Percentiles rank a stretch among this genome's conserved stretches.
phyloP scores from a whole-genome alignment of 495 filamentous ascomycete species.

The Eremomyces bilateralis region DNA sequence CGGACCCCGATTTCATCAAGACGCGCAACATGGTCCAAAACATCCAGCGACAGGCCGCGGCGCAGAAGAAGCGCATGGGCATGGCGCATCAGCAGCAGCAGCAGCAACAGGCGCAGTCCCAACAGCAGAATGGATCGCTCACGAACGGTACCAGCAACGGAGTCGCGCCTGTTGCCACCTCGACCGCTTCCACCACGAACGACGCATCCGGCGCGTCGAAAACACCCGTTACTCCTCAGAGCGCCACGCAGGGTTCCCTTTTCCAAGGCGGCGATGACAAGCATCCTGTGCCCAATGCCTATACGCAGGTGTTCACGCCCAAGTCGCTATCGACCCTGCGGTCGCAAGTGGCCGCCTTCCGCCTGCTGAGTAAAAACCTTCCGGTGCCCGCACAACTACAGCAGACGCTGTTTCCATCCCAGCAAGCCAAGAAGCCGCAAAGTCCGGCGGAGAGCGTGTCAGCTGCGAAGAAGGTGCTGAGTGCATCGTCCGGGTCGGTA shows the following conservation, averaged over 20 bases:
- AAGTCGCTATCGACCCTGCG: constrained; percentile 50
- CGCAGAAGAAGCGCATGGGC: constrained; percentile 27
- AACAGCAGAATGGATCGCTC: constrained; percentile 21
- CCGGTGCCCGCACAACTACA: constrained; percentile 53
- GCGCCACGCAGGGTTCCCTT: constrained; percentile 6
- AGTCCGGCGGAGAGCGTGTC: constrained; percentile 33
- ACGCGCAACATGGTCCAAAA: constrained; percentile 40
- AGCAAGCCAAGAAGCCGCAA: constrained; percentile 39
- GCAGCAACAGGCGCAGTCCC: constrained; percentile 17
- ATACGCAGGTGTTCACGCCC: constrained; percentile 35
- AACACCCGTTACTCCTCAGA: constrained; percentile 3
- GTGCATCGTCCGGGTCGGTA: no score
- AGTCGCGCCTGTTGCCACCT: constrained; percentile 18
- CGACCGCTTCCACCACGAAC: constrained; percentile 5
- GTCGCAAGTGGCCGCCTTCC: constrained; percentile 66
- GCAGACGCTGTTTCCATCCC: constrained; percentile 51
- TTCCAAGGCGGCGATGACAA: no score
- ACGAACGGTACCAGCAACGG: constrained; percentile 23
- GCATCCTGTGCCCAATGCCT: no score
- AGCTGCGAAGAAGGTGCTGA: constrained; percentile 22
- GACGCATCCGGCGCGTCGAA: background rate
- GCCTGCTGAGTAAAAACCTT: constrained; percentile 56
- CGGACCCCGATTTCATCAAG: constrained; percentile 64
- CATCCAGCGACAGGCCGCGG: constrained; percentile 38
- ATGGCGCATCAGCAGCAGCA: constrained; percentile 24